Evolutionary conservation across 148 eudicot genomes (phyloP), one percentile per base, ranked within the genome.

Genomic region (Limonium bicolor): DNA sequence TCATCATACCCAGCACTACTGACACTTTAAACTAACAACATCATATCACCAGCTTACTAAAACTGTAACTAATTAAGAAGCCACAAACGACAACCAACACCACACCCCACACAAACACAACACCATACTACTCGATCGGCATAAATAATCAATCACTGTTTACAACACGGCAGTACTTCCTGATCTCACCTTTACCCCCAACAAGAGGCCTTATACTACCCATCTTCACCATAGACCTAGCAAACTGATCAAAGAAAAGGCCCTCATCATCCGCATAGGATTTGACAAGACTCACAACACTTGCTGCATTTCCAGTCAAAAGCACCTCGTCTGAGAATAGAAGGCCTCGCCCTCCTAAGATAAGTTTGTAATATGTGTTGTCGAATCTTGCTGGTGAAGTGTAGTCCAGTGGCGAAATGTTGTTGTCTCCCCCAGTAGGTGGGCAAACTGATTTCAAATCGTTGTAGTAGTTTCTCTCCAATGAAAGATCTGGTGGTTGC

Each of bases 201-300:
- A 73, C 48, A 24, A 79, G 78, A 38, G 96, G 86, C 36, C 54
- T 67, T 1, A 77, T 60, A 8, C 41, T 73, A 2, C 94, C 90
- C 96, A 87, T 73, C 62, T 63, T 82, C 15, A 87, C 65, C 90
- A 87, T 87, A 0, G 96, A 87, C 8, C 50, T 48, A 6, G 90
- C 80, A 52, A 82, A 87, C 41, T 79, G 82, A 18, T 57, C 51
- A 40, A 79, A 78, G 66, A 87, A 87, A 16, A 73, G 23, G 25
- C 47, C 58, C 41, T 63, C 76, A 57, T 87, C 68, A 20, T 48
- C 27, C 1, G 94, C 90, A 65, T 64, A 87, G n/a, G 50, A 58
- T 58, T 50, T 71, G 42, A 87, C 94, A 36, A 82, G 48, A 5
- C 70, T 61, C 50, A 55, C 44, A 9, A 78, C 57, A 20, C 46